phyloP scores from a whole-genome alignment of 2,329 filamentous ascomycete species.

The Byssochlamys sp. region DNA sequence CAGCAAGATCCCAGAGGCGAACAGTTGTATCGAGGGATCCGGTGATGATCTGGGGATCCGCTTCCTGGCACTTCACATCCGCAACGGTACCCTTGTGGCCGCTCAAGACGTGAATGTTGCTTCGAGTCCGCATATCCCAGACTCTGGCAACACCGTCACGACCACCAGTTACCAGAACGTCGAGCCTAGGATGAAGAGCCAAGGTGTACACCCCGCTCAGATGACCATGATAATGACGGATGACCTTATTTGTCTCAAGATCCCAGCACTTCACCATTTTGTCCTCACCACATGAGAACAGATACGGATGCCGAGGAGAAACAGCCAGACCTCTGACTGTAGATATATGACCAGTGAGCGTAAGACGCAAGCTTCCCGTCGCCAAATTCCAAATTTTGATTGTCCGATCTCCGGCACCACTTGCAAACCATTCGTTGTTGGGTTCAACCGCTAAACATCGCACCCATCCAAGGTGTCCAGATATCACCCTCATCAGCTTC shows the following conservation, averaged over 20 bases:
- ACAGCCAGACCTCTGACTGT: conserved; percentile 87
- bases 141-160: conserved; percentile 89
- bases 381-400: conserved; percentile 99
- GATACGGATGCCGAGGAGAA: conserved; percentile 84
- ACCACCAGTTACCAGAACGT: conserved; percentile 88
- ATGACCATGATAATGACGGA: conserved; percentile 94
- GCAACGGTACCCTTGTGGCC: conserved; percentile 88
- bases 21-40: conserved; percentile 88
- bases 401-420: conserved; percentile 85
- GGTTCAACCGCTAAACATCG: conserved; percentile 82
- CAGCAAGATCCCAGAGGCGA: conserved; percentile 87
- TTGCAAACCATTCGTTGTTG: conserved; percentile 94
- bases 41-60: conserved; percentile 89
- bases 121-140: conserved; percentile 96
- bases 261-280: conserved; percentile 99
- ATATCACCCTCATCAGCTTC: conserved; percentile 97
- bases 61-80: conserved; percentile 84
- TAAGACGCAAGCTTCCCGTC: conserved; percentile 71
- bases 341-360: conserved; percentile 86
- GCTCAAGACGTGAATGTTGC: conserved; percentile 84
- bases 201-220: conserved; percentile 91
- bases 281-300: conserved; percentile 96
- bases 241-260: conserved; percentile 98
- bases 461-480: conserved; percentile 93
- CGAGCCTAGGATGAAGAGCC: conserved; percentile 83